Percentiles rank a stretch among this genome's conserved stretches.
phyloP scores from a whole-genome alignment of 768 basidiomycete genomes.

The Paxillus rubicundulus region DNA sequence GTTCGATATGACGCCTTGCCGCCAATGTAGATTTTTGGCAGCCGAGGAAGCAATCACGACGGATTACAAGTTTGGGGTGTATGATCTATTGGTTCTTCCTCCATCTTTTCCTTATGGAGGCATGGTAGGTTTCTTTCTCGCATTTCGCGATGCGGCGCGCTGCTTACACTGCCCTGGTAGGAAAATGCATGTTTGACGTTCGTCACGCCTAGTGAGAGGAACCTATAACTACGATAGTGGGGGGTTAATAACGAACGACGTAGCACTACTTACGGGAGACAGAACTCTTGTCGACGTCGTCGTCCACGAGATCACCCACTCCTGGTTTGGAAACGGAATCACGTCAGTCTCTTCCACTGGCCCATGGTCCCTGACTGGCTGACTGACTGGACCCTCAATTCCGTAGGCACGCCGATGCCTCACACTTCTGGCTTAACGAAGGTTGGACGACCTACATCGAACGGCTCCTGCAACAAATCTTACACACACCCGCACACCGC shows the following conservation, averaged over 20 bases:
- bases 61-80: conserved; percentile 81
- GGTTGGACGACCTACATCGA: conserved; percentile 96
- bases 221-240: not conserved
- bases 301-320: conserved; percentile 82
- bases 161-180: conserved; percentile 34
- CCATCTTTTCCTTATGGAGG: conserved; percentile 92
- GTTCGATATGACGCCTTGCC: not conserved
- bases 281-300: conserved; percentile 86
- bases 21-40: conserved; percentile 57
- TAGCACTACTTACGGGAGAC: conserved; percentile 83
- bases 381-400: not conserved
- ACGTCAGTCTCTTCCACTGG: conserved; percentile 47
- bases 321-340: conserved; percentile 89
- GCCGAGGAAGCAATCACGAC: conserved; percentile 68
- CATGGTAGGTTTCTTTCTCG: conserved; percentile 47
- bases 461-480: conserved; percentile 64
- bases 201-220: conserved; percentile 74
- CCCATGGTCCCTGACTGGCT: not conserved
- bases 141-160: not conserved
- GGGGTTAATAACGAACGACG: not conserved
- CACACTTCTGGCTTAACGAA: conserved; percentile 89
- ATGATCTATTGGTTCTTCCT: conserved; percentile 84
- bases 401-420: conserved; percentile 59
- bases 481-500: conserved; percentile 74
- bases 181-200: conserved; percentile 89